Evolutionary conservation across 768 basidiomycete genomes (phyloP).

Genomic region (Psilocybe azurescens): DNA sequence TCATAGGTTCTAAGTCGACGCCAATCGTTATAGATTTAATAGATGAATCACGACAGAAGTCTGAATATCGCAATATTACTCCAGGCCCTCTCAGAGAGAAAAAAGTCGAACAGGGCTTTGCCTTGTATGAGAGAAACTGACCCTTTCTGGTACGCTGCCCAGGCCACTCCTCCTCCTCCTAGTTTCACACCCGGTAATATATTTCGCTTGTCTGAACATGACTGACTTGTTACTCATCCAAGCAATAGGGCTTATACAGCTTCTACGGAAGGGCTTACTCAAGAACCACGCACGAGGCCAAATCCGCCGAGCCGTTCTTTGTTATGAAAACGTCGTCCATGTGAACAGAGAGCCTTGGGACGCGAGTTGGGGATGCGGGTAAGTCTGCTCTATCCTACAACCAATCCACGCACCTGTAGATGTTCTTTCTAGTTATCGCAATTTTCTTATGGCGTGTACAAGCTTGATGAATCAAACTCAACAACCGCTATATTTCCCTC

Average conservation of each 20-base stretch:
- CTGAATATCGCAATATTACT: not conserved
- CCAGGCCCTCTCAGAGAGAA: not conserved
- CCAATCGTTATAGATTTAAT: slow-evolving; percentile 16
- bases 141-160: slow-evolving; percentile 68
- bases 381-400: slow-evolving; percentile 24
- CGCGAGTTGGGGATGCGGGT: slow-evolving; percentile 76
- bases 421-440: slow-evolving; percentile 65
- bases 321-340: slow-evolving; percentile 66
- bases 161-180: slow-evolving; percentile 42
- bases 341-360: slow-evolving; percentile 67
- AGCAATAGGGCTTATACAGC: slow-evolving; percentile 61
- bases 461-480: slow-evolving; percentile 69
- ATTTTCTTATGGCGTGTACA: slow-evolving; percentile 80
- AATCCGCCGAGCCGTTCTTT: slow-evolving; percentile 64
- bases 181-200: slow-evolving; percentile 69
- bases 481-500: slow-evolving; percentile 65
- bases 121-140: slow-evolving; percentile 42
- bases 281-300: slow-evolving; percentile 54
- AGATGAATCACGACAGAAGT: not conserved
- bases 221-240: not conserved
- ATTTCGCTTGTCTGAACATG: not conserved
- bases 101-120: slow-evolving; percentile 21
- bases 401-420: slow-evolving; percentile 4
- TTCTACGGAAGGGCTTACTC: slow-evolving; percentile 61
- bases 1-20: slow-evolving; percentile 11